Percentiles rank a stretch among this genome's conserved stretches.
phyloP scores from a whole-genome alignment of 345 rosid species.

The Eucalyptus coolabah region DNA sequence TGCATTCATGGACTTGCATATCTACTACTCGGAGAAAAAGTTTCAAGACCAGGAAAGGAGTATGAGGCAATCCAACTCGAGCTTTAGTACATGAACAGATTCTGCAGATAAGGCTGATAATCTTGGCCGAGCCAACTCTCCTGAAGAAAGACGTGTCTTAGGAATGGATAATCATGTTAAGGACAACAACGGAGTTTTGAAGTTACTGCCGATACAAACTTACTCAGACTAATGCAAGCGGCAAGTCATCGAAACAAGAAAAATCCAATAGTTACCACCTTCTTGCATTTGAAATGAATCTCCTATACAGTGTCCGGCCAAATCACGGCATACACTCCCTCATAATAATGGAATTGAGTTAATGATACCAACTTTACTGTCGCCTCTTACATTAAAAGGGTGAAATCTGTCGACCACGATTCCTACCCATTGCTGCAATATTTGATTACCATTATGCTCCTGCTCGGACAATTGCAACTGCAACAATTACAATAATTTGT shows the following conservation, averaged over 20 bases:
- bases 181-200: neutral
- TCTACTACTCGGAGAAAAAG: neutral
- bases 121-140: neutral
- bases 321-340: accelerated
- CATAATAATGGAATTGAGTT: neutral
- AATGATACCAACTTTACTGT: neutral
- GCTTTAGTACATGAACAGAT: neutral
- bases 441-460: neutral
- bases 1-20: neutral
- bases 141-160: neutral
- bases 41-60: neutral
- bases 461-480: neutral
- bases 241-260: neutral
- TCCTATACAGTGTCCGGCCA: neutral
- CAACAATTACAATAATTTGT: neutral
- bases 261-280: neutral
- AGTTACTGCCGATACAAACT: neutral
- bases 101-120: neutral
- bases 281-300: neutral
- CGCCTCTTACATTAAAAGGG: neutral
- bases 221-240: neutral
- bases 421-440: neutral
- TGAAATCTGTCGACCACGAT: neutral
- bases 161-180: neutral
- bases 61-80: neutral